Conservation (phyloP, 2,329 filamentous ascomycete genomes). For the Neoscytalidium dimidiatum region DNA sequence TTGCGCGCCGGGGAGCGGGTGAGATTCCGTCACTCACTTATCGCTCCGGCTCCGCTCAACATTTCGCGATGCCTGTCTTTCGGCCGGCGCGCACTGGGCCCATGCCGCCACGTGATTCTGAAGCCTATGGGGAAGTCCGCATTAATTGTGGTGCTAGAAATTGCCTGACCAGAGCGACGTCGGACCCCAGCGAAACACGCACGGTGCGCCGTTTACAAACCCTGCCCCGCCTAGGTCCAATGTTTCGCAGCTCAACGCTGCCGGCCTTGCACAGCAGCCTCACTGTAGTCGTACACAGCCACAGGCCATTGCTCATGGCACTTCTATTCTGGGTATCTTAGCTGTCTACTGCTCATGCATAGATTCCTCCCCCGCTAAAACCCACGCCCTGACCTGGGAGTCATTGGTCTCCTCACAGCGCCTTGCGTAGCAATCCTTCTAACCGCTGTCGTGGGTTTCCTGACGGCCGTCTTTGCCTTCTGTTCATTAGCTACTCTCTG, state of each 20-base stretch:
- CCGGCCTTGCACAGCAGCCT: neutral
- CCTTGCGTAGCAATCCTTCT: constrained; percentile 15
- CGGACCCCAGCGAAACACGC: neutral
- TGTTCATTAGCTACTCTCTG: constrained; percentile 46
- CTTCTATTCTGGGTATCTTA: constrained; percentile 3
- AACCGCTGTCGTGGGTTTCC: constrained; percentile 14
- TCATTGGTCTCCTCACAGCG: constrained; percentile 12
- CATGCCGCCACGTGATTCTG: constrained; percentile 3
- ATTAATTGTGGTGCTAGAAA: neutral
- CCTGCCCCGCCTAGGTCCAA: neutral
- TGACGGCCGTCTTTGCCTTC: constrained; percentile 20
- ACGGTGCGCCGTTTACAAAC: neutral
- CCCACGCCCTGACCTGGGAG: constrained; percentile 6
- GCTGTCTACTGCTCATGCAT: neutral
- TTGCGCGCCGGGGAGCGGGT: constrained; percentile 7
- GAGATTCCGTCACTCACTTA: constrained; percentile 12
- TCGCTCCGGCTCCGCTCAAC: constrained; percentile 14
- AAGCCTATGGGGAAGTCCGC: neutral
- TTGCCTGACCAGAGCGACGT: constrained; percentile 11
- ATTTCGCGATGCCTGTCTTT: constrained; percentile 12
- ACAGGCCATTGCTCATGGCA: neutral
- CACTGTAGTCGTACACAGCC: neutral
- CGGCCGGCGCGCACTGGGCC: neutral
- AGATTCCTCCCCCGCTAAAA: neutral
- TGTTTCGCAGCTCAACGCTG: neutral